Evolutionary conservation across 2,329 filamentous ascomycete species (phyloP).

Genomic region (Cladosporium sp.): DNA sequence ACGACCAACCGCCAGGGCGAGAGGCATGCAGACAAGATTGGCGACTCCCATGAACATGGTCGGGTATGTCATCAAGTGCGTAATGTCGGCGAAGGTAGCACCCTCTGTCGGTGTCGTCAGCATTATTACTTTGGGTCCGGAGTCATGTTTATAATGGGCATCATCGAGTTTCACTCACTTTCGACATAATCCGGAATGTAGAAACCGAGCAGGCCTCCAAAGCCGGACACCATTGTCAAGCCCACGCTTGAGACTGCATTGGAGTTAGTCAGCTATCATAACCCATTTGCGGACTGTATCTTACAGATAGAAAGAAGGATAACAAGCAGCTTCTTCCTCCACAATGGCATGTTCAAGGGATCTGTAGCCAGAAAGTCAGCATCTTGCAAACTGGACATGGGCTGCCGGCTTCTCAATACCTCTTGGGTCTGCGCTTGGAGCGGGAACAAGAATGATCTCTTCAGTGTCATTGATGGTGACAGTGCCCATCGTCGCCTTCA

Average conservation of each 20-base stretch:
- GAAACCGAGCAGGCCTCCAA: constrained; percentile 39
- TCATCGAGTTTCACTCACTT: constrained; percentile 1
- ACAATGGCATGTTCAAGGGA: constrained; percentile 28
- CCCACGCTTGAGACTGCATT: constrained; percentile 36
- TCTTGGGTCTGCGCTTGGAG: constrained; percentile 28
- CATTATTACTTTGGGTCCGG: too few species aligned
- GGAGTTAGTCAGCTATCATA: too few species aligned
- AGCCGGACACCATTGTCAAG: constrained; percentile 37
- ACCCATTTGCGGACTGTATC: too few species aligned
- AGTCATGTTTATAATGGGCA: background rate
- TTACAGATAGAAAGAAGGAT: constrained; percentile 28
- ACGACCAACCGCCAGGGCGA: constrained; percentile 31
- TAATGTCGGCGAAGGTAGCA: constrained; percentile 37
- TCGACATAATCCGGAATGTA: constrained; percentile 38
- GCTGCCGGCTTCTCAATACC: constrained; percentile 16
- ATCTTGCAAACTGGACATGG: background rate
- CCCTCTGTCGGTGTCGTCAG: constrained; percentile 20
- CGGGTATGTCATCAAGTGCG: constrained; percentile 32
- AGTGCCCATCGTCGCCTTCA: constrained; percentile 25
- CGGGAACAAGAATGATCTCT: constrained; percentile 26
- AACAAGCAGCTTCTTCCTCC: constrained; percentile 28
- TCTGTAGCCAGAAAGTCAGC: constrained; percentile 17
- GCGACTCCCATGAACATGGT: constrained; percentile 27
- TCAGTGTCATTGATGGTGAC: constrained; percentile 27
- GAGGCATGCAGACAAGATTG: constrained; percentile 33